These are phyloP conservation scores for Neurospora pannonica DNA, from an alignment of 495 filamentous ascomycete genomes.

Conservation along the genomic window DNA sequence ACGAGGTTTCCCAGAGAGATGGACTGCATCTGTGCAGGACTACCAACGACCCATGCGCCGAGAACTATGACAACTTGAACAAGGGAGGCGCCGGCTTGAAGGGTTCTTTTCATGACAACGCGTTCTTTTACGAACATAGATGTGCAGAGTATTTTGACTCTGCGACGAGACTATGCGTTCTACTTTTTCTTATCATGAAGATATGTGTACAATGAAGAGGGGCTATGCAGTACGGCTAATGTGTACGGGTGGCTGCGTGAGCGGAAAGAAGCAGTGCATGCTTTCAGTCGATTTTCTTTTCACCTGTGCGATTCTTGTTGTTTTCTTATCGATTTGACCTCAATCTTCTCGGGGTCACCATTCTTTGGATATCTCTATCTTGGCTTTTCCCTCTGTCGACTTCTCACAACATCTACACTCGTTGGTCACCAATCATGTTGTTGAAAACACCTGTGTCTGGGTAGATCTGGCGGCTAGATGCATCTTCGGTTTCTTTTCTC, in stretches of 20 bases:
- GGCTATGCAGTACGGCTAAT: not conserved
- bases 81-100: not conserved
- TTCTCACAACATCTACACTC: not conserved
- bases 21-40: constrained; percentile 17
- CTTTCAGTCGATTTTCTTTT: not conserved
- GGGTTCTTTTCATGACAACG: not conserved
- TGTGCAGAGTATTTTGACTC: not conserved
- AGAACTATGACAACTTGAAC: not conserved
- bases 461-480: not conserved
- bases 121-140: not conserved
- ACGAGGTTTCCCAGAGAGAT: constrained; percentile 16
- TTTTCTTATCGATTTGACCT: not conserved
- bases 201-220: not conserved
- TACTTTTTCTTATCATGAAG: not conserved
- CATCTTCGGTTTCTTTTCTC: not conserved
- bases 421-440: not conserved
- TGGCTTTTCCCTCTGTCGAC: not conserved
- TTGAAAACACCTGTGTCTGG: not conserved
- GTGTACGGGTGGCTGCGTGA: not conserved
- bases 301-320: not conserved
- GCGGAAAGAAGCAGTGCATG: not conserved
- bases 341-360: not conserved
- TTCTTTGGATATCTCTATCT: not conserved
- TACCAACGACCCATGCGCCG: not conserved
- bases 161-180: not conserved